A percentile compares a stretch with the other conserved stretches of the same genome.
These are phyloP conservation scores for Trichomonascaceae sp. DNA, from an alignment of 1,139 yeast species.

Conservation along the genomic window DNA sequence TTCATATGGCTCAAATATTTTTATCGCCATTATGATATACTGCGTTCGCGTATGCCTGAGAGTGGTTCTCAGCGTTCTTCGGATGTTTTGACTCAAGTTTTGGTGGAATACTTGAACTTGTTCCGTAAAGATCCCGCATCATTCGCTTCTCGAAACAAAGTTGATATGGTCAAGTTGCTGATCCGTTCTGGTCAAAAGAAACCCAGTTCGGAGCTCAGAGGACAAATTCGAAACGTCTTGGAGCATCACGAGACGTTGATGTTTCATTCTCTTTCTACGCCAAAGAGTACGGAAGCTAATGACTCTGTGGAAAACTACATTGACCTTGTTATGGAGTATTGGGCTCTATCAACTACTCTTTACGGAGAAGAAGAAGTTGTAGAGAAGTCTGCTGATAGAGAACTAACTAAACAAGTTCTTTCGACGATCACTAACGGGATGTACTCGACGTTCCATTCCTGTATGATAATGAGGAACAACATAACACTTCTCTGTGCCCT, in stretches of 20 bases:
- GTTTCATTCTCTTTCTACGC: conserved; percentile 33
- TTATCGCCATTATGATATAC: background rate
- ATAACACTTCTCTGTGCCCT: conserved; percentile 28
- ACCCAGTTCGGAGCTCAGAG: background rate
- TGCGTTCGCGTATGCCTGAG: background rate
- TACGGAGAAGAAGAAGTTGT: conserved; percentile 22
- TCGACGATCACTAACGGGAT: conserved; percentile 34
- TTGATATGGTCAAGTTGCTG: background rate
- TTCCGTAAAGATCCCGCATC: background rate
- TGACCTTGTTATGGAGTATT: conserved; percentile 31
- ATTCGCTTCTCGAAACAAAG: conserved; percentile 1
- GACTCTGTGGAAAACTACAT: conserved; percentile 28
- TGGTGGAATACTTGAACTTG: background rate
- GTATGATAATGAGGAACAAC: conserved; percentile 37
- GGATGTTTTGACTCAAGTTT: background rate
- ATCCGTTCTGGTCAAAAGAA: background rate
- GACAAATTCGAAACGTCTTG: background rate
- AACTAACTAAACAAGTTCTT: conserved; percentile 20
- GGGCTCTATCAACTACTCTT: conserved; percentile 19
- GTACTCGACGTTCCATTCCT: conserved; percentile 46
- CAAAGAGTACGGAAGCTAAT: conserved; percentile 41
- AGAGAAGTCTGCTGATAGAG: conserved; percentile 14
- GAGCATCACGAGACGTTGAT: conserved; percentile 12
- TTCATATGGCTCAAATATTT: background rate
- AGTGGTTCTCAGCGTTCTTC: background rate